phyloP scores from a whole-genome alignment of 1,139 yeast genomes.

The Magnusiomyces suaveolens region DNA sequence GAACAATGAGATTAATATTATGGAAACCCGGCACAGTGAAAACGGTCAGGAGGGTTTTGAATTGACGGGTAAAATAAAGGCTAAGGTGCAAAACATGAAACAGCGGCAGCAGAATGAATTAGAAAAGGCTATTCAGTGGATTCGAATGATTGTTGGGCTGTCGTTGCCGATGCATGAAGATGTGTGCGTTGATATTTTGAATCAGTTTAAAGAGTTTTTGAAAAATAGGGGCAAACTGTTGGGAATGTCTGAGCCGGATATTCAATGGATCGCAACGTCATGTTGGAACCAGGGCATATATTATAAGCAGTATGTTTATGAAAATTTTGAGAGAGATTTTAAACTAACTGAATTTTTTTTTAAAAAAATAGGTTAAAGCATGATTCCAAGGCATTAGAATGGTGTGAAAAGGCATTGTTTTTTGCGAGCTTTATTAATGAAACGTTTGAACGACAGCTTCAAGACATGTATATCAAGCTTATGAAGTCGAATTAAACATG shows the following conservation, averaged over 20 bases:
- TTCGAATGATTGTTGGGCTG: conserved; percentile 12
- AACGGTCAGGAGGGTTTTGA: not conserved
- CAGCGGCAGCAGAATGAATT: not conserved
- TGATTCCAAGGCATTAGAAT: conserved; percentile 12
- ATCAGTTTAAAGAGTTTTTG: conserved; percentile 13
- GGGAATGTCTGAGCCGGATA: conserved; percentile 13
- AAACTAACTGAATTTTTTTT: not conserved
- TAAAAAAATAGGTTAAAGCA: conserved; percentile 15
- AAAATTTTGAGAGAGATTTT: not conserved
- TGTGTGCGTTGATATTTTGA: conserved; percentile 9
- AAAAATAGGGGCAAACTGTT: conserved; percentile 5
- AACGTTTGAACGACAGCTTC: conserved; percentile 16
- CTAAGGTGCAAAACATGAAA: not conserved
- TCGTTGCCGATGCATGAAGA: conserved; percentile 14
- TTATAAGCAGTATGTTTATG: conserved; percentile 14
- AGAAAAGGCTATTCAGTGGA: conserved; percentile 12
- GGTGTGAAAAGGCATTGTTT: conserved; percentile 16
- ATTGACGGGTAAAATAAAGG: too few species aligned
- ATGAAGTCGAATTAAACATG: conserved; percentile 5
- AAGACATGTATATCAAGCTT: conserved; percentile 13
- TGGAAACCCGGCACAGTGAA: not conserved
- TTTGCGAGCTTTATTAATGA: conserved; percentile 15
- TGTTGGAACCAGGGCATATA: conserved; percentile 17
- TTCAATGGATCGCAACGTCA: conserved; percentile 17
- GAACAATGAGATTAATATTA: conserved; percentile 2